Conservation (phyloP, 2,329 filamentous ascomycete species). For the Elsinoe arachidis region DNA sequence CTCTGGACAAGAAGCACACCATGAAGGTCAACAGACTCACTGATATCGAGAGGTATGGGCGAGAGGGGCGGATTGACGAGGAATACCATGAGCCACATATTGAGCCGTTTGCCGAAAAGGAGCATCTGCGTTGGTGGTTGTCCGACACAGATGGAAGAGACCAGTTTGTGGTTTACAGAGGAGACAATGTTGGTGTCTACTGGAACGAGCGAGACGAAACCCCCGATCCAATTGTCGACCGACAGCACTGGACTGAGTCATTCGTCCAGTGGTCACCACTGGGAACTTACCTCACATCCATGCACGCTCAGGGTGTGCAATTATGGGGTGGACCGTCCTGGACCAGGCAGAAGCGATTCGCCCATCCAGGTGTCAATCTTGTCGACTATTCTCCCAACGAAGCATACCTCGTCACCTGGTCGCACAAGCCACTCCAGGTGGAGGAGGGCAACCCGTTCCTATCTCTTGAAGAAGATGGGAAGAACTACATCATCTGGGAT, state of each 20-base stretch:
- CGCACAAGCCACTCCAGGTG: slow-evolving; percentile 82
- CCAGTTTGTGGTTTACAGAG: slow-evolving; percentile 90
- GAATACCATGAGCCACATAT: slow-evolving; percentile 76
- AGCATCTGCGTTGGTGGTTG: slow-evolving; percentile 90
- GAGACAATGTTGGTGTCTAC: slow-evolving; percentile 85
- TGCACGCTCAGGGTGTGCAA: slow-evolving; percentile 93
- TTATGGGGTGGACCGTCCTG: slow-evolving; percentile 90
- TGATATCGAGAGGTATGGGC: slow-evolving; percentile 91
- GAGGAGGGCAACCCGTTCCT: slow-evolving; percentile 77
- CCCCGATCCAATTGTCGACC: slow-evolving; percentile 82
- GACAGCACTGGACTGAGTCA: slow-evolving; percentile 93
- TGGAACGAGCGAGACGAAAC: slow-evolving; percentile 96
- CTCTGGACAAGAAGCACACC: slow-evolving; percentile 94
- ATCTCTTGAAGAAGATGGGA: slow-evolving; percentile 81
- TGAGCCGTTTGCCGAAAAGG: slow-evolving; percentile 79
- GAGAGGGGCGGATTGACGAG: slow-evolving; percentile 88
- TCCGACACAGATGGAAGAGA: slow-evolving; percentile 83
- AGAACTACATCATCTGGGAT: slow-evolving; percentile 99
- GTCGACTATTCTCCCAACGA: slow-evolving; percentile 92
- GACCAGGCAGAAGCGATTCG: slow-evolving; percentile 84
- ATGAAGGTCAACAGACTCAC: slow-evolving; percentile 96
- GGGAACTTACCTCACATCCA: slow-evolving; percentile 87
- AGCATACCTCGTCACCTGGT: slow-evolving; percentile 94
- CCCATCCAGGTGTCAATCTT: slow-evolving; percentile 90
- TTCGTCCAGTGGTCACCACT: slow-evolving; percentile 97